A percentile compares a stretch with the other conserved stretches of the same genome.
Evolutionary conservation across 2,329 filamentous ascomycete genomes (phyloP).

Genomic region (Sordariomycetes sp.): DNA sequence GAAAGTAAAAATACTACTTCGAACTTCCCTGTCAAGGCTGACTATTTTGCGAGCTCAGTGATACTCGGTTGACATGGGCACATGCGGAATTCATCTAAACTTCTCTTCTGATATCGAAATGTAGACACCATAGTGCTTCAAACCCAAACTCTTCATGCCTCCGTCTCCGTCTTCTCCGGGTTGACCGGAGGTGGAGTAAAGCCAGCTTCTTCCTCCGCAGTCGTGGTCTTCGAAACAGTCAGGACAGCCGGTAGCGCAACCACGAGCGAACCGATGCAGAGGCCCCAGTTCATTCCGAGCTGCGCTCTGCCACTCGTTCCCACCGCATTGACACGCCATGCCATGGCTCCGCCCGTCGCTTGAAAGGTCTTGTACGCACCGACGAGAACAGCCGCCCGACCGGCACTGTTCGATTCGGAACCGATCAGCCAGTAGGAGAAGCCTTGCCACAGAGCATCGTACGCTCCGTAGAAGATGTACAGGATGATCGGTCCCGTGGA

Average conservation of each 20-base stretch:
- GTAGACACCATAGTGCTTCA: too few species aligned
- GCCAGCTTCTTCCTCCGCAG: slow-evolving; percentile 14
- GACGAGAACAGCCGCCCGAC: slow-evolving; percentile 30
- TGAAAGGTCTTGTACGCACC: slow-evolving; percentile 38
- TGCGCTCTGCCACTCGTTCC: slow-evolving; percentile 25
- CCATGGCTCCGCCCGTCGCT: slow-evolving; percentile 31
- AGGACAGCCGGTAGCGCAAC: slow-evolving; percentile 31
- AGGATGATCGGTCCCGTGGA: slow-evolving; percentile 57
- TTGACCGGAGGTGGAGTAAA: slow-evolving; percentile 7
- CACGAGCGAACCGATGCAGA: slow-evolving; percentile 32
- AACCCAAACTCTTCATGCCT: too few species aligned
- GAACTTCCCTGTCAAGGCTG: too few species aligned
- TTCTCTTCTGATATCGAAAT: too few species aligned
- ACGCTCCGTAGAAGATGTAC: slow-evolving; percentile 63
- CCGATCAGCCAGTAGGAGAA: slow-evolving; percentile 53
- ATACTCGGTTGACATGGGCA: too few species aligned
- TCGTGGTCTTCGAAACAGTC: slow-evolving; percentile 21
- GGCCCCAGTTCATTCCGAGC: slow-evolving; percentile 34
- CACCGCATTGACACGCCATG: slow-evolving; percentile 32
- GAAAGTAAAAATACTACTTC: too few species aligned
- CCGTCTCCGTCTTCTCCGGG: slow-evolving; percentile 1
- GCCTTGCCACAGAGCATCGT: slow-evolving; percentile 59
- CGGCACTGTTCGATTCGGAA: slow-evolving; percentile 30
- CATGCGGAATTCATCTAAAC: too few species aligned
- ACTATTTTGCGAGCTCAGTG: too few species aligned